These are phyloP conservation scores for Phaeolepiota aurea DNA, from an alignment of 768 basidiomycete genomes.

Conservation along the genomic window DNA sequence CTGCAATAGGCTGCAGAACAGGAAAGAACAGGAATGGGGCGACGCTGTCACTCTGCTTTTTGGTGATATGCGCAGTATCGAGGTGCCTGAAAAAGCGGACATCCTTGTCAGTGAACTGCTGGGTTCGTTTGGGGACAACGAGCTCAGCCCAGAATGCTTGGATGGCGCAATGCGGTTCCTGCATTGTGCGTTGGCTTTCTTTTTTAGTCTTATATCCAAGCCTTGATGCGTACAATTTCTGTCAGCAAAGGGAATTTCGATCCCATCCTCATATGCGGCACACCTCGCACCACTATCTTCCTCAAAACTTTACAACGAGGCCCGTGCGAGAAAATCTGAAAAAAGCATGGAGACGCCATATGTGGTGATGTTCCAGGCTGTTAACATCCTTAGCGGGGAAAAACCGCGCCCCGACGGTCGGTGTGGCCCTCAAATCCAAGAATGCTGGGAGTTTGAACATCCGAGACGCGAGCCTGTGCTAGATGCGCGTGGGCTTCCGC, in stretches of 20 bases:
- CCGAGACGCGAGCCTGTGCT: constrained; percentile 74
- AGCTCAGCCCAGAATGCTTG: constrained; percentile 94
- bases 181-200: constrained; percentile 53
- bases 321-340: constrained; percentile 51
- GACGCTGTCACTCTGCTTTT: constrained; percentile 73
- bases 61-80: constrained; percentile 87
- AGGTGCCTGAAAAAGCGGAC: constrained; percentile 82
- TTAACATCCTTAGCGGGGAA: constrained; percentile 82
- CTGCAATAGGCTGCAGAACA: constrained; percentile 87
- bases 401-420: constrained; percentile 48
- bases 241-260: constrained; percentile 86
- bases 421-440: constrained; percentile 81
- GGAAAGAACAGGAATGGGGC: constrained; percentile 79
- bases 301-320: constrained; percentile 85
- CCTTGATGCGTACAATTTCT: neutral
- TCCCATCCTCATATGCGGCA: constrained; percentile 93
- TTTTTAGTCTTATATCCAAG: too few relatives aligned
- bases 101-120: constrained; percentile 93
- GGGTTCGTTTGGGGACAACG: constrained; percentile 98
- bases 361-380: constrained; percentile 96
- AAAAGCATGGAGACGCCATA: constrained; percentile 91
- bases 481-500: constrained; percentile 68
- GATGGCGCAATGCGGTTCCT: constrained; percentile 93
- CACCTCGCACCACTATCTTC: constrained; percentile 92
- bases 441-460: constrained; percentile 98